A percentile compares a stretch with the other conserved stretches of the same genome.
phyloP scores from a whole-genome alignment of 2,329 filamentous ascomycete species.

The Neonectria magnoliae region DNA sequence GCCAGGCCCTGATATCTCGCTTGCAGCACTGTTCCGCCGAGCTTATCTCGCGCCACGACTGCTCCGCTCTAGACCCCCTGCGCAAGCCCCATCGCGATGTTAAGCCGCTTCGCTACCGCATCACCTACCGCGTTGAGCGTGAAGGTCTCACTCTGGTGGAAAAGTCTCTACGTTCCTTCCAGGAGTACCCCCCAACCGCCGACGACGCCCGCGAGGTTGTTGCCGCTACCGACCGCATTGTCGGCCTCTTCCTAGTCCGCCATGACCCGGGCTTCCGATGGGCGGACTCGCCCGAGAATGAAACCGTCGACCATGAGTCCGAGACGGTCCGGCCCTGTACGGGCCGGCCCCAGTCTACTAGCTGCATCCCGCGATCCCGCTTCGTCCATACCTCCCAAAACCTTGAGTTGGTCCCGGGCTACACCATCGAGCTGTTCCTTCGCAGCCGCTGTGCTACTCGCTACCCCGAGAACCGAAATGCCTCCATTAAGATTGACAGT shows the following conservation, averaged over 20 bases:
- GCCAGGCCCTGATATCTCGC: constrained; percentile 59
- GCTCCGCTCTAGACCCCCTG: constrained; percentile 55
- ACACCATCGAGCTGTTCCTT: constrained; percentile 57
- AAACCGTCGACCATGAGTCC: constrained; percentile 48
- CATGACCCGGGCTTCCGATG: constrained; percentile 62
- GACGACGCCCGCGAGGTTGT: constrained; percentile 58
- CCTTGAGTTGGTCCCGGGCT: constrained; percentile 56
- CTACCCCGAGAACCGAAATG: constrained; percentile 51
- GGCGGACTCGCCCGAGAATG: constrained; percentile 54
- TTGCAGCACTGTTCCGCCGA: constrained; percentile 63
- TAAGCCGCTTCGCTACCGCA: constrained; percentile 60
- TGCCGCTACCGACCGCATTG: constrained; percentile 59
- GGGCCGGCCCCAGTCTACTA: constrained; percentile 56
- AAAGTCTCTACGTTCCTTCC: constrained; percentile 60
- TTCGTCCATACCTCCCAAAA: constrained; percentile 51
- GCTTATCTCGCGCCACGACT: constrained; percentile 63
- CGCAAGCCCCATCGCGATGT: constrained; percentile 46
- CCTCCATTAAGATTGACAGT: constrained; percentile 56
- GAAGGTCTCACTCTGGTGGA: constrained; percentile 55
- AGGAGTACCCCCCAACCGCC: constrained; percentile 57
- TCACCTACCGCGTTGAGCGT: constrained; percentile 58
- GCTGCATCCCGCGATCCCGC: constrained; percentile 55
- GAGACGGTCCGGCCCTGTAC: constrained; percentile 54
- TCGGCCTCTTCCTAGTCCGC: constrained; percentile 60
- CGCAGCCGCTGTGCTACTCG: constrained; percentile 52